phyloP scores from a whole-genome alignment of 208 protist species.

The Balamuthia mandrillaris region DNA sequence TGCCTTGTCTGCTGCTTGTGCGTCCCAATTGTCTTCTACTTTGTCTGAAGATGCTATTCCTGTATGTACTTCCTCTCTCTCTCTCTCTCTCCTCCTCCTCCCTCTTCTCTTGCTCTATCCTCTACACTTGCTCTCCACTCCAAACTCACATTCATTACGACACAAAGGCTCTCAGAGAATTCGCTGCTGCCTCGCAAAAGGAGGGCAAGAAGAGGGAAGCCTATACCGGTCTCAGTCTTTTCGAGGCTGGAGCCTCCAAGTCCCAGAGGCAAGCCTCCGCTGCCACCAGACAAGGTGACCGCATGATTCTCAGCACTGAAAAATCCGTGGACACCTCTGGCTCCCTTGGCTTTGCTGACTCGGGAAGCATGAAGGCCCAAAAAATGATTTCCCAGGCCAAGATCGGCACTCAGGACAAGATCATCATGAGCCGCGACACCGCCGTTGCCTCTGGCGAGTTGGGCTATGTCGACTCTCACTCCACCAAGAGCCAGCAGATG shows the following conservation, averaged over 20 bases:
- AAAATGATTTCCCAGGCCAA: slow-evolving; percentile 13
- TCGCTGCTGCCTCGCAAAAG: not conserved
- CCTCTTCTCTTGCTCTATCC: not conserved
- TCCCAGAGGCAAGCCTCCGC: slow-evolving; percentile 5
- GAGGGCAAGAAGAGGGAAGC: not conserved
- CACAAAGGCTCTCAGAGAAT: not conserved
- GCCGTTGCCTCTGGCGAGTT: slow-evolving; percentile 13
- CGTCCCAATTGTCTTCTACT: not conserved
- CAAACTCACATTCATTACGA: not conserved
- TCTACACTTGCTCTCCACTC: not conserved
- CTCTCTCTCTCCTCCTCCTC: not conserved
- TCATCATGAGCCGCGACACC: slow-evolving; percentile 14
- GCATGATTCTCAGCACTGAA: not conserved
- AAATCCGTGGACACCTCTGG: slow-evolving; percentile 22
- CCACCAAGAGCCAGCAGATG: no score
- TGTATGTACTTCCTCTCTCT: not conserved
- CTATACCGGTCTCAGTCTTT: slow-evolving; percentile 4
- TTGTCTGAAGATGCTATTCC: not conserved
- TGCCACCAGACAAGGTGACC: not conserved
- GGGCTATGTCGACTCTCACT: no score
- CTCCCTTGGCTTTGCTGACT: not conserved
- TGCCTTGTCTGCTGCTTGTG: not conserved
- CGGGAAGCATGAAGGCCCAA: not conserved
- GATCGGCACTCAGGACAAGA: not conserved
- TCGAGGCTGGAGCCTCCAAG: not conserved